Conservation (phyloP, 2,329 filamentous ascomycete species). For the Trichoderma atroviride region DNA sequence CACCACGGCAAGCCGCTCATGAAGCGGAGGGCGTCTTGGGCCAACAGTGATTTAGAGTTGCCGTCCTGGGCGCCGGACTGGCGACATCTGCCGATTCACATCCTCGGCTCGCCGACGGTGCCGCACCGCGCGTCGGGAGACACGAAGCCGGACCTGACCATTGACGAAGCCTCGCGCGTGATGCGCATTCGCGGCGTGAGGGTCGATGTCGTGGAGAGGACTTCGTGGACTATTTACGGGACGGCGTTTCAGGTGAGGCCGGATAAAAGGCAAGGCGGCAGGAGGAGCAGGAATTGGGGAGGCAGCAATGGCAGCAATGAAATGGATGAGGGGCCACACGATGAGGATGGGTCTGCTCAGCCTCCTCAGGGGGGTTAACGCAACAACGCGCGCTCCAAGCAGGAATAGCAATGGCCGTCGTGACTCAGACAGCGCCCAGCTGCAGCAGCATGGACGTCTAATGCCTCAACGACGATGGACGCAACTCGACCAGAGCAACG, state of each 20-base stretch:
- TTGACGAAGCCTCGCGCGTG: conserved; percentile 32
- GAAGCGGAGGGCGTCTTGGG: neutral
- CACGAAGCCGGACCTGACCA: conserved; percentile 34
- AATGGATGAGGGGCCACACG: neutral
- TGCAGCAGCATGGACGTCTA: neutral
- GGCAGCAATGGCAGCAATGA: neutral
- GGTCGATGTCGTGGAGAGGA: conserved; percentile 34
- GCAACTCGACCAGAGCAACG: neutral
- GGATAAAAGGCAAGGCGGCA: neutral
- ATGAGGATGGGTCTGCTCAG: neutral
- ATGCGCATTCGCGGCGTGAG: conserved; percentile 37
- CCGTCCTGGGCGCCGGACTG: conserved; percentile 46
- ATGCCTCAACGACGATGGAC: conserved; percentile 6
- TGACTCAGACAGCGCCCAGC: neutral
- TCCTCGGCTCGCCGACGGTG: conserved; percentile 38
- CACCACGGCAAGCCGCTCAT: conserved; percentile 26
- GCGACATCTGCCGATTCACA: conserved; percentile 39
- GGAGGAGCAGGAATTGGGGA: neutral
- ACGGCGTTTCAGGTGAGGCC: conserved; percentile 38
- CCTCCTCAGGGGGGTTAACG: neutral
- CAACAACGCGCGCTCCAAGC: neutral
- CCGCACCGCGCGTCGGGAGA: conserved; percentile 38
- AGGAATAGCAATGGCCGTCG: neutral
- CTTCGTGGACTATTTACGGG: conserved; percentile 38
- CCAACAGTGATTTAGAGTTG: conserved; percentile 23